These are phyloP conservation scores for Blepharisma japonicum DNA, from an alignment of 73 alveolate species.

Conservation along the genomic window DNA sequence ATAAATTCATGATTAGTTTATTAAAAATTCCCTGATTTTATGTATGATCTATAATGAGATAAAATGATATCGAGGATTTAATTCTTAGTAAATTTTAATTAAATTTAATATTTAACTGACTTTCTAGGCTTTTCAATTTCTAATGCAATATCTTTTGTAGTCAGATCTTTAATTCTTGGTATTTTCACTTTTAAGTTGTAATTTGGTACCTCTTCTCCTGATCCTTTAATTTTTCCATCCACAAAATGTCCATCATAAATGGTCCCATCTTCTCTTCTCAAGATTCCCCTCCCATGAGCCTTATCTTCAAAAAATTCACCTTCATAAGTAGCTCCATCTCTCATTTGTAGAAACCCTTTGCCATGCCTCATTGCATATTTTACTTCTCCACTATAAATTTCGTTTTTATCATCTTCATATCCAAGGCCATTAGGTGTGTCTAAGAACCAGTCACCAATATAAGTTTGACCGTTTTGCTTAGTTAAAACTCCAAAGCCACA, in stretches of 20 bases:
- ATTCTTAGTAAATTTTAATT: too few relatives aligned
- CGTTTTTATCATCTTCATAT: background rate
- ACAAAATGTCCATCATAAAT: slow-evolving; percentile 2
- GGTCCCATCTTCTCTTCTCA: background rate
- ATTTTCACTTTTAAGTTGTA: too few relatives aligned
- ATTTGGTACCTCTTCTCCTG: slow-evolving; percentile 19
- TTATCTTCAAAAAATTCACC: slow-evolving; percentile 10
- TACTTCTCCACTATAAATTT: background rate
- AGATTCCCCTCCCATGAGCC: background rate
- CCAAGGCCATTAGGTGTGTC: slow-evolving; percentile 13
- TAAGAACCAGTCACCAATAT: slow-evolving; percentile 14
- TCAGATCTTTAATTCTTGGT: too few relatives aligned
- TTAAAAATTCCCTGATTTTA: too few relatives aligned
- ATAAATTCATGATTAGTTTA: too few relatives aligned
- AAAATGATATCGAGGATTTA: too few relatives aligned
- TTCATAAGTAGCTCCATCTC: background rate
- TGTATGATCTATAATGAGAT: too few relatives aligned
- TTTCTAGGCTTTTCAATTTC: too few relatives aligned
- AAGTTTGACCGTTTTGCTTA: background rate
- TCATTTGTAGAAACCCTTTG: background rate
- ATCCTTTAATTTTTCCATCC: slow-evolving; percentile 26
- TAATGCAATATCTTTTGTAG: too few relatives aligned
- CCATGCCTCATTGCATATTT: slow-evolving; percentile 20
- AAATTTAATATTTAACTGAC: too few relatives aligned
- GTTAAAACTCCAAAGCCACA: slow-evolving; percentile 23